Evolutionary conservation across 164 flowering plant species (phyloP).

Genomic region (Macadamia tetraphylla): DNA sequence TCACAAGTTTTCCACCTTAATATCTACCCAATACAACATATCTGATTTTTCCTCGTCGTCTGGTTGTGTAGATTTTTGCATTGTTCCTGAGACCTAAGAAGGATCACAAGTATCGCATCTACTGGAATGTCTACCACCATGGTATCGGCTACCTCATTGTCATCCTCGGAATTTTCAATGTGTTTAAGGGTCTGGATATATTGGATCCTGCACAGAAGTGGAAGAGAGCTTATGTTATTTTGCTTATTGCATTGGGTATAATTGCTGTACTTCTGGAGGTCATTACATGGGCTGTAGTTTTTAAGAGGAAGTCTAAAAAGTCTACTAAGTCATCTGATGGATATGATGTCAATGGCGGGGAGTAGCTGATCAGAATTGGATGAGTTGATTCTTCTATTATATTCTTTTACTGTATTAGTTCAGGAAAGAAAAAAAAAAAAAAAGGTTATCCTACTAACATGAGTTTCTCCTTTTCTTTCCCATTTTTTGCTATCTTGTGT

Average conservation of each 20-base stretch:
- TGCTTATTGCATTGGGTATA: constrained; percentile 39
- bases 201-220: constrained; percentile 48
- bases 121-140: constrained; percentile 86
- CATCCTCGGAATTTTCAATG: constrained; percentile 63
- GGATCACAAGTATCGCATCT: constrained; percentile 62
- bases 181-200: constrained; percentile 67
- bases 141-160: constrained; percentile 55
- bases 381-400: too few relatives aligned
- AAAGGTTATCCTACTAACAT: not conserved
- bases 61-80: constrained; percentile 49
- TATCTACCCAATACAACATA: not conserved
- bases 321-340: constrained; percentile 43
- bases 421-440: too few relatives aligned
- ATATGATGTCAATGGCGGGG: constrained; percentile 3
- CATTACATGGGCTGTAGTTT: constrained; percentile 59
- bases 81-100: constrained; percentile 64
- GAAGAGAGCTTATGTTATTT: constrained; percentile 39
- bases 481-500: not conserved
- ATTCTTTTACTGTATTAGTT: not conserved
- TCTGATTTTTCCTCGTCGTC: not conserved
- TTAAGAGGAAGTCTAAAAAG: constrained; percentile 40
- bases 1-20: too few relatives aligned
- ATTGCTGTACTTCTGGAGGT: constrained; percentile 48
- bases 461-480: not conserved
- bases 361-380: not conserved